Base-by-base conservation (phyloP, 164 flowering plant species). In the Liriodendron chinense region DNA sequence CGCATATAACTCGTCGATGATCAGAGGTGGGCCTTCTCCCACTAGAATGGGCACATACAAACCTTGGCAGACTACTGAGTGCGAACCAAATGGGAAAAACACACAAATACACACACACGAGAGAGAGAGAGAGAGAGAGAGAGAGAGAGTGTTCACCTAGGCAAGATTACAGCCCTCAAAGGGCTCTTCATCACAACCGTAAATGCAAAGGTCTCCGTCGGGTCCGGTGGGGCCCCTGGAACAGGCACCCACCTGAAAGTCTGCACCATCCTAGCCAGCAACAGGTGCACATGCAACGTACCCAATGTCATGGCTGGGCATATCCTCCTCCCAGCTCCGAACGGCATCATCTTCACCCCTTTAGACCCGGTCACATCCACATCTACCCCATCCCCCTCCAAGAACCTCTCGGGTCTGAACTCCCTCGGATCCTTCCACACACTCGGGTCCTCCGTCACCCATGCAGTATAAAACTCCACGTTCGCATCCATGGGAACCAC, bases 131-230 rank as follows among this genome's bases (percentile, higher is more conserved):
- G 34, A 64, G 67, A 21, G 26, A 21, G 43, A 34, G 43, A 34
- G 43, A 34, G 43, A 34, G 43, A 34, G 43, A 34, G 28, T 5
- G 28, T 64, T 65, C 68, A 77, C 83, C 98, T 84, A 7, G 96
- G 93, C 80, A 89, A 69, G 64, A 93, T 87, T 7, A 82, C 76
- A 2, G 98, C 97, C 75, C 88, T 88, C 67, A 95, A 92, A 43
- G 98, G 88, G 50, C 90, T 83, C 84, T 93, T 95, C 99, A 95
- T 93, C 18, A 93, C 93, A 21, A 95, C 89, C 20, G 99, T 93
- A 47, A 92, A 92, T 21, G 97, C 98, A 77, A 86, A 95, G 0
- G 94, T 90, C 86, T 93, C 99, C 0, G 88, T 84, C 72, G 91
- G 92, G 85, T 93, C 95, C 50, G 96, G 94, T 25, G 89, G 89